These are phyloP conservation scores for Calonectria leucothoes DNA, from an alignment of 2,329 filamentous ascomycete species.

Conservation along the genomic window DNA sequence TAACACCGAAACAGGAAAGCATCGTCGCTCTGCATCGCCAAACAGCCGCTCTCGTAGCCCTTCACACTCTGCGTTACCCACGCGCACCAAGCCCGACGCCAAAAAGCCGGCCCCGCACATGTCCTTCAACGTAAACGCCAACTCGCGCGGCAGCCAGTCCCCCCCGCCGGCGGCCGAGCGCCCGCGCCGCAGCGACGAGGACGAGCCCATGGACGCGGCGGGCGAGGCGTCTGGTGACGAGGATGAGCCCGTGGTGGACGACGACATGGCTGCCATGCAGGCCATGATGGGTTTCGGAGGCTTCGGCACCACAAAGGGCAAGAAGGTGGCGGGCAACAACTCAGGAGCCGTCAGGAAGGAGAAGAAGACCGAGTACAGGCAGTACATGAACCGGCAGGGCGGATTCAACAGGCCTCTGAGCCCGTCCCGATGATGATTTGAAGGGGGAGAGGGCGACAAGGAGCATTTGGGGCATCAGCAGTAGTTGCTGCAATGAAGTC, in stretches of 20 bases:
- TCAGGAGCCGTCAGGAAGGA: slow-evolving; percentile 86
- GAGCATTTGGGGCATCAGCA: not conserved
- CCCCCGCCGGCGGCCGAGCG: slow-evolving; percentile 22
- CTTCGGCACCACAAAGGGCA: slow-evolving; percentile 89
- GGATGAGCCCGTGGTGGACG: slow-evolving; percentile 67
- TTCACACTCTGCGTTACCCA: slow-evolving; percentile 45
- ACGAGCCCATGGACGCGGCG: slow-evolving; percentile 44
- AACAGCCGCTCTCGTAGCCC: slow-evolving; percentile 35
- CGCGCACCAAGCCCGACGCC: slow-evolving; percentile 45
- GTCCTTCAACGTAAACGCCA: slow-evolving; percentile 48
- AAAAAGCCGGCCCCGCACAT: slow-evolving; percentile 41
- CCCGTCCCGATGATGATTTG: slow-evolving; percentile 58
- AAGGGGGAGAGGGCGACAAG: not conserved
- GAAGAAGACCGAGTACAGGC: slow-evolving; percentile 93
- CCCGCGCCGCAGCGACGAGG: slow-evolving; percentile 33
- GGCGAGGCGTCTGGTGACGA: slow-evolving; percentile 42
- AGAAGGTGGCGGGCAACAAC: slow-evolving; percentile 89
- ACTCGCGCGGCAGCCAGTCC: slow-evolving; percentile 41
- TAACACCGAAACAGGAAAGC: slow-evolving; percentile 34
- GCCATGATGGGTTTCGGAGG: slow-evolving; percentile 90
- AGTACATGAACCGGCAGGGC: slow-evolving; percentile 93
- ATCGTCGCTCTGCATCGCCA: slow-evolving; percentile 54
- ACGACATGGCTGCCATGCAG: slow-evolving; percentile 79
- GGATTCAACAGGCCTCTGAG: slow-evolving; percentile 85
- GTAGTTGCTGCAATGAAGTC: slow-evolving; percentile 5